Evolutionary conservation across 495 filamentous ascomycete genomes (phyloP), one percentile per base, ranked within the genome.

Genomic region (Oidiodendron maius): DNA sequence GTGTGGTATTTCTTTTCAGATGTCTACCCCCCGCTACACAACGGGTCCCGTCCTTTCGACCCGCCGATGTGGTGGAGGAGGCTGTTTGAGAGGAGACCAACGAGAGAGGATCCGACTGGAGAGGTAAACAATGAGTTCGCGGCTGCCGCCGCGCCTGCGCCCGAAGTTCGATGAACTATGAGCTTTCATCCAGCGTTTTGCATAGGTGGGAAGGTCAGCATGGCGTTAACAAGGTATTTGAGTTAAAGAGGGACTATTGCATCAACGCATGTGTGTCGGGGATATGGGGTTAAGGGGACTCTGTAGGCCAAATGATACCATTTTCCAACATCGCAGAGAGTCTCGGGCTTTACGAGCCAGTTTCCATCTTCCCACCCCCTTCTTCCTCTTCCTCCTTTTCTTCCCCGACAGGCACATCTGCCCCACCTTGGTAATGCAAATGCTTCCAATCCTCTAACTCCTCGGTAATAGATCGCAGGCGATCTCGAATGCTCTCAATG

Each of bases 1-100:
- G 77, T 97, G 24, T 98, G 91, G 86, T 98, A 97, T 63, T 98
- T 95, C 71, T 97, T 97, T 70, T 86, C 81, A 41, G 93, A 98
- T 60, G 89, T 98, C 13, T 98, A 96, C 63, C 93, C 93, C 4
- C 83, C 88, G 22, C 75, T 96, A 39, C 86, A 96, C 64, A 80
- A 82, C 52, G 91, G 89, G 22, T 83, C 84, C 37, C 76, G 87
- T 38, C 93, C 93, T 4, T 70, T 98, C 40, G 94, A 97, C 61
- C 90, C 94, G 37, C 93, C 93, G 1, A 68, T 69, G 61, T 95
- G 88, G 83, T 98, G 94, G 94, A 75, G 86, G 18, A 76, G 91
- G 11, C 56, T 98, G 18, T 96, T 95, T 65, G 91, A 79, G 48
- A 67, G 72, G 2, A 61, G 70, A 20, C 66, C 58, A 18, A n/a